Percentiles rank a stretch among this genome's conserved stretches.
Conservation (phyloP, 1,284 basidiomycete species). For the Sphagnurus paluster region DNA sequence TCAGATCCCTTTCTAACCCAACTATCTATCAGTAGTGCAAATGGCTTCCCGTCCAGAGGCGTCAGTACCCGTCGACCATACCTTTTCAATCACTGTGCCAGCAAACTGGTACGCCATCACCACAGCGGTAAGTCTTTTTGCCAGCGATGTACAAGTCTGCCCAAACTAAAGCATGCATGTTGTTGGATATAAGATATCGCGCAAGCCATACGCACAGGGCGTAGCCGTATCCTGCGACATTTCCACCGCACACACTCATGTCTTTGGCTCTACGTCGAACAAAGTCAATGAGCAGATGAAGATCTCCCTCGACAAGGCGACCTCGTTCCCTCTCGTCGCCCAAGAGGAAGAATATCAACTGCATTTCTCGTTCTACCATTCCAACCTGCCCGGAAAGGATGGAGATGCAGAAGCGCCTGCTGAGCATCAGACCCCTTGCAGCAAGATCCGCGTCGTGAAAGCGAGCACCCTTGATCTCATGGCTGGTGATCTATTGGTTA, state of each 20-base stretch:
- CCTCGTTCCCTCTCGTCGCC: slow-evolving; percentile 9
- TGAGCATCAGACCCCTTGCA: slow-evolving; percentile 2
- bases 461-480: not conserved
- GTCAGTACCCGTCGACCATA: slow-evolving; percentile 3
- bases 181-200: slow-evolving; percentile 13
- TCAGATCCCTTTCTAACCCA: too few species aligned
- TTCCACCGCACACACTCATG: slow-evolving; percentile 3
- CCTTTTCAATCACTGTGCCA: slow-evolving; percentile 9
- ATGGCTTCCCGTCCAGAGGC: slow-evolving; percentile 10
- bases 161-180: not conserved
- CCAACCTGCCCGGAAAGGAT: slow-evolving; percentile 1
- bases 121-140: slow-evolving; percentile 8
- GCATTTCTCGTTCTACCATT: slow-evolving; percentile 14
- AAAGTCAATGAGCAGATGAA: slow-evolving; percentile 12
- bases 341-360: slow-evolving; percentile 8
- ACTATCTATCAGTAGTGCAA: too few species aligned
- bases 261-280: slow-evolving; percentile 4
- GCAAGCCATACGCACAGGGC: slow-evolving; percentile 11
- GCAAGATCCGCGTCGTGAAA: slow-evolving; percentile 10
- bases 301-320: slow-evolving; percentile 7
- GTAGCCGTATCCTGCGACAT: slow-evolving; percentile 9
- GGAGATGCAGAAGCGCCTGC: slow-evolving; percentile 7
- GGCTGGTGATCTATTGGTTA: not conserved
- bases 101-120: slow-evolving; percentile 12
- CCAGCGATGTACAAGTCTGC: not conserved